Base-by-base conservation (phyloP, 164 flowering plant genomes). In the Chimonanthus salicifolius region DNA sequence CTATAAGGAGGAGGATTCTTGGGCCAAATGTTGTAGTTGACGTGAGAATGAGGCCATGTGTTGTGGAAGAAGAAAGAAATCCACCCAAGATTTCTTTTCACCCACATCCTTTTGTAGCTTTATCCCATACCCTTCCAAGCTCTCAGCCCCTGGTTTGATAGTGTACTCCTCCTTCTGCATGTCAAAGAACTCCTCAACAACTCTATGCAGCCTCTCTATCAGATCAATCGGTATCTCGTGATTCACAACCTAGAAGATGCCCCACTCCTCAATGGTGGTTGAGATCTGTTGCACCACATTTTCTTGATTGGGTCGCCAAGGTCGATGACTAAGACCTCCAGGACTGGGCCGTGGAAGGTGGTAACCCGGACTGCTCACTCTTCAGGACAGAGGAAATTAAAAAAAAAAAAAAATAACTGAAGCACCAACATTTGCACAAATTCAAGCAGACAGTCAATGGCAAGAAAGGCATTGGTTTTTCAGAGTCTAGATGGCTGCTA, bases 81-180 rank as follows among this genome's bases (percentile, higher is more conserved):
- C 97, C 62, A 84, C 92, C 98, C 98, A 94, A 44, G 82, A 80
- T 71, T 83, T 88, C 80, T 89, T 91, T 5, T 88, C 98, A 33
- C 84, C 84, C 33, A 75, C 50, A 54, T 89, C 94, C 67, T 87
- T 92, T 69, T 85, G 88, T 45, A 93, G 85, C 69, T 70, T 83
- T 0, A 88, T 87, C 4, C 97, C 97, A 67, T 94, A 94, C 3
- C 98, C 97, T 77, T 93, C 94, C 13, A 85, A 21, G 6, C 69
- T 58, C 15, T 75, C 46, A 3, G 84, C 67, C 0, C 72, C 90
- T 2, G 82, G 72, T 1, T 82, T 76, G 58, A 82, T 85, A 0
- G 93, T 90, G 63, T 83, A 85, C 2, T 46, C 63, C 70, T 90
- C 96, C 66, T 92, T 92, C 80, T 92, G 89, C 3, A 94, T 84